Percentiles rank a stretch among this genome's conserved stretches.
Conservation (phyloP, 495 filamentous ascomycete species). For the Annulohypoxylon nitens region DNA sequence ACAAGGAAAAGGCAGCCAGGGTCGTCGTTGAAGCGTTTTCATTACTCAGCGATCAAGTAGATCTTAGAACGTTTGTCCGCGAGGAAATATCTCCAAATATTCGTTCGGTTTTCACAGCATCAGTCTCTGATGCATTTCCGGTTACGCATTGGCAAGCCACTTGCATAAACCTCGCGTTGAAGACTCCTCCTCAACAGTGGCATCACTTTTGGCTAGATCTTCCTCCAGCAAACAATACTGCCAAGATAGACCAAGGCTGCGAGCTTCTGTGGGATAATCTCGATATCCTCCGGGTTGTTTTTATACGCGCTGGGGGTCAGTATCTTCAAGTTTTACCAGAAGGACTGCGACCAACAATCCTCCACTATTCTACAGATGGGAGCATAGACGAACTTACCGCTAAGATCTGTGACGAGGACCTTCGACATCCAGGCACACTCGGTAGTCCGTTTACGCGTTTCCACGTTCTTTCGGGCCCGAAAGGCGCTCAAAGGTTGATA, state of each 20-base stretch:
- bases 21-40: slow-evolving; percentile 1
- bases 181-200: slow-evolving; percentile 3
- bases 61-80: background rate
- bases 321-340: slow-evolving; percentile 6
- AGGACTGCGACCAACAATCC: background rate
- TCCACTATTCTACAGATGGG: slow-evolving; percentile 3
- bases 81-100: slow-evolving; percentile 6
- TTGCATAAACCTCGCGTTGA: background rate
- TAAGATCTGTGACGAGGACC: background rate
- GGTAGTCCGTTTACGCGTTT: background rate
- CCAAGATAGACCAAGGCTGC: background rate
- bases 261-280: slow-evolving; percentile 1
- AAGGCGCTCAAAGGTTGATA: background rate
- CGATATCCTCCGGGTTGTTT: background rate
- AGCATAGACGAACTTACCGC: background rate
- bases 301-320: slow-evolving; percentile 1
- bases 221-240: background rate
- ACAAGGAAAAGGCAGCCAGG: background rate
- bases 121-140: background rate
- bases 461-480: background rate
- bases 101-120: background rate
- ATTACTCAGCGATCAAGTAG: slow-evolving; percentile 1
- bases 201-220: slow-evolving; percentile 7
- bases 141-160: slow-evolving; percentile 10
- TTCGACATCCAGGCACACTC: slow-evolving; percentile 1